Base-by-base conservation (phyloP, 371 early-diverging fungal species). In the Conidiobolus incongruus region DNA sequence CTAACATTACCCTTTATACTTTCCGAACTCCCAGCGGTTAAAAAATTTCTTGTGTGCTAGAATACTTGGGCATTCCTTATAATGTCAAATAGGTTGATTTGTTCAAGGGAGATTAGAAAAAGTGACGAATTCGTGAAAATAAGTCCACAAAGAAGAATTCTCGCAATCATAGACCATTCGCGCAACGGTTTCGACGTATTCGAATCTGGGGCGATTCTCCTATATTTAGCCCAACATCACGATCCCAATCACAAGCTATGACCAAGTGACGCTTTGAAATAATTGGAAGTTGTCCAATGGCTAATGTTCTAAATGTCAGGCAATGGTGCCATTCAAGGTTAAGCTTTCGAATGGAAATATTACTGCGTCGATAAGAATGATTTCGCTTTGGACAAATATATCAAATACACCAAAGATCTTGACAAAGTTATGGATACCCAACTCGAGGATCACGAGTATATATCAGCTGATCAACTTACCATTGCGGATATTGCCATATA, bases 51-150 rank as follows among this genome's bases (percentile, higher is more conserved):
- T 53, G 60, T 28, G 54, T 52, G 8, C 48, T 66, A 6, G 63
- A 66, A 33, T 56, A 60, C 35, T 52, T 66, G n/a, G 55, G 52
- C 13, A 20, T 59, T 21, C 35, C 40, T 16, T 63, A 62, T 45
- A 38, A 38, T 7, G 22, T 22, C 8, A 8, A 38, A 10, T 4
- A 4, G 6, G 20, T 68, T 42, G 21, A 48, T 21, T 55, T 68
- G 33, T 5, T 24, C 13, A 52, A 40, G 13, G 46, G 50, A 29
- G 62, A 58, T 41, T 65, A 68, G 35, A 68, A 65, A 46, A 48
- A 60, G 30, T n/a, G 55, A 56, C 22, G 61, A 62, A 61, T 64
- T 60, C 46, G 46, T 65, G 40, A 63, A 62, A 56, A 58, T 68
- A 45, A 62, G 61, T 48, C 69, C 69, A 22, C 63, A 65, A 48